phyloP scores from a whole-genome alignment of 2,329 filamentous ascomycete genomes.

The Verticillium albo-atrum region DNA sequence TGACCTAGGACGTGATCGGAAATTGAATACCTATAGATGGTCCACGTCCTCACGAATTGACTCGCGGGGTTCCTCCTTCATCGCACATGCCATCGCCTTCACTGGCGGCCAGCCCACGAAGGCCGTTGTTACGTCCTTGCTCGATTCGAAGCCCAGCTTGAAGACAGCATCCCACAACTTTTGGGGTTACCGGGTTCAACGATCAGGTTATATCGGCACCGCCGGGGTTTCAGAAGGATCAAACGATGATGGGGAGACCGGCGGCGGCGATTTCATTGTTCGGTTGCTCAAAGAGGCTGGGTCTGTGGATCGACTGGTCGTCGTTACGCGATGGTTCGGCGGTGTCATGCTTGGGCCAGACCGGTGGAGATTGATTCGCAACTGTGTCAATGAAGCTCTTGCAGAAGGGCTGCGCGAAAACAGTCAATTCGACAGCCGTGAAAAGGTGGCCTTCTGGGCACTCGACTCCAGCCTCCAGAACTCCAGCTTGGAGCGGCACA shows the following conservation, averaged over 20 bases:
- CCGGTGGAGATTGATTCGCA: constrained; percentile 58
- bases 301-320: constrained; percentile 48
- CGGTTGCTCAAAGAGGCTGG: constrained; percentile 47
- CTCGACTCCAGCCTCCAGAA: constrained; percentile 35
- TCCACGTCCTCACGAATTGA: constrained; percentile 45
- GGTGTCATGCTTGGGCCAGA: constrained; percentile 58
- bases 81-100: constrained; percentile 46
- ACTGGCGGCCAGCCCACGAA: constrained; percentile 33
- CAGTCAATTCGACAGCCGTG: constrained; percentile 11
- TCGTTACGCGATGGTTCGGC: constrained; percentile 60
- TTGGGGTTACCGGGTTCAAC: constrained; percentile 42
- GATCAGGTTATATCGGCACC: neutral
- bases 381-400: constrained; percentile 50
- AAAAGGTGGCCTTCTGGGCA: constrained; percentile 54
- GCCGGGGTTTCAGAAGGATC: constrained; percentile 39
- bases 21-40: constrained; percentile 31
- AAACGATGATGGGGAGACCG: constrained; percentile 58
- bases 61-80: constrained; percentile 51
- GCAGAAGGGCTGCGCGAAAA: constrained; percentile 41
- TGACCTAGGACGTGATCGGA: constrained; percentile 11
- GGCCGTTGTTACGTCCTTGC: constrained; percentile 40
- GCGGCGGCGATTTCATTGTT: constrained; percentile 53
- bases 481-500: neutral
- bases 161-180: constrained; percentile 54
- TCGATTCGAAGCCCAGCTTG: constrained; percentile 44